A percentile compares a stretch with the other conserved stretches of the same genome.
phyloP scores from a whole-genome alignment of 2,329 filamentous ascomycete genomes.

The Fusarium graminum region DNA sequence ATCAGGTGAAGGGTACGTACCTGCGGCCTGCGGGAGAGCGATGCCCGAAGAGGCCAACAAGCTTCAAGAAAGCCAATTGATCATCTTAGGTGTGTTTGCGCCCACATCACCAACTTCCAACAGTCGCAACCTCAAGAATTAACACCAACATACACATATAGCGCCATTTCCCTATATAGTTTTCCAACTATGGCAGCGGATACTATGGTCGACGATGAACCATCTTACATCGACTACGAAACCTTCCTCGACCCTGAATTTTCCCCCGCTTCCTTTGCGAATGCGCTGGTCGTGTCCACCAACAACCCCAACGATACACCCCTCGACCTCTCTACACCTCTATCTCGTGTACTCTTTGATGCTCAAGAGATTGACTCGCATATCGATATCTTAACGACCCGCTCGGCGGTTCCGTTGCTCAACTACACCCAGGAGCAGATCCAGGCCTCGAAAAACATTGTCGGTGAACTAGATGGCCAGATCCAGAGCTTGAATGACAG shows the following conservation, averaged over 20 bases:
- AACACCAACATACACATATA: constrained; percentile 1
- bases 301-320: constrained; percentile 93
- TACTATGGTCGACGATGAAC: constrained; percentile 60
- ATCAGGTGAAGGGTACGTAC: constrained; percentile 41
- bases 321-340: constrained; percentile 91
- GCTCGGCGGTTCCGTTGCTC: constrained; percentile 84
- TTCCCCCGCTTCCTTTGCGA: constrained; percentile 85
- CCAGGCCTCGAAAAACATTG: constrained; percentile 76
- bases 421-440: constrained; percentile 81
- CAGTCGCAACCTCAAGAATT: constrained; percentile 5
- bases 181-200: constrained; percentile 27
- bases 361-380: constrained; percentile 97
- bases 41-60: constrained; percentile 49
- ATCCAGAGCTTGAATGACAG: constrained; percentile 84
- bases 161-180: background rate
- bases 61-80: constrained; percentile 45
- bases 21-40: constrained; percentile 33
- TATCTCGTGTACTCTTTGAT: constrained; percentile 95
- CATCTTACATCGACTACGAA: constrained; percentile 96
- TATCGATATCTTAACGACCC: constrained; percentile 89
- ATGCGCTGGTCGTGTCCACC: constrained; percentile 86
- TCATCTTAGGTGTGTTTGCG: constrained; percentile 13
- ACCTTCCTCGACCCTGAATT: constrained; percentile 88
- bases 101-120: constrained; percentile 21
- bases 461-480: constrained; percentile 83